Evolutionary conservation across 2,329 filamentous ascomycete species (phyloP).

Genomic region (Talaromyces islandicus): DNA sequence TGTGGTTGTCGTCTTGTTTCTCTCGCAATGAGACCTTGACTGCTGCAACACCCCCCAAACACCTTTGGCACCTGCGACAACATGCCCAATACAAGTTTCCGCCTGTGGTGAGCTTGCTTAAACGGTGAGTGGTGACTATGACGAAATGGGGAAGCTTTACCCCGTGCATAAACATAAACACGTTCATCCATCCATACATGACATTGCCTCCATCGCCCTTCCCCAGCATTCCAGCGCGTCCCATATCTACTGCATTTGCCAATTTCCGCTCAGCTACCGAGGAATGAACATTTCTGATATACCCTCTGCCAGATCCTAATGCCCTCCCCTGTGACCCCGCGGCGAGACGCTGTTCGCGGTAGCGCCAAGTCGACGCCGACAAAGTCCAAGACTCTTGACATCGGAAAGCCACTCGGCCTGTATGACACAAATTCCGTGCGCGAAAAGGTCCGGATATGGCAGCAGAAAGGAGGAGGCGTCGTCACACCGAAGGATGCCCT

Average conservation of each 20-base stretch:
- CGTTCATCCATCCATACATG: not conserved
- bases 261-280: not conserved
- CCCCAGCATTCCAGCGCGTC: not conserved
- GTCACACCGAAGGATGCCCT: conserved; percentile 51
- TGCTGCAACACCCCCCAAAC: not conserved
- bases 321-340: conserved; percentile 34
- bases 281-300: conserved; percentile 6
- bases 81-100: not conserved
- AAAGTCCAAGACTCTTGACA: conserved; percentile 50
- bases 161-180: not conserved
- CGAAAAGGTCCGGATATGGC: conserved; percentile 78
- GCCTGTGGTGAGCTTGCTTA: not conserved
- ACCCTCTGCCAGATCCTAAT: conserved; percentile 24
- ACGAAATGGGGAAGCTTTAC: not conserved
- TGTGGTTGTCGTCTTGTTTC: not conserved
- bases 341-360: conserved; percentile 38
- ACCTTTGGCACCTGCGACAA: not conserved
- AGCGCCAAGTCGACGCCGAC: conserved; percentile 50
- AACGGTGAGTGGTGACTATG: not conserved
- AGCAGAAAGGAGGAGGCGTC: conserved; percentile 67
- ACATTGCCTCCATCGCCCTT: not conserved
- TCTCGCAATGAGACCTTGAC: not conserved
- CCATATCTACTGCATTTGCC: not conserved
- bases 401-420: conserved; percentile 48
- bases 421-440: conserved; percentile 62